phyloP scores from a whole-genome alignment of 2,329 filamentous ascomycete species.

The Aureobasidium sp. region DNA sequence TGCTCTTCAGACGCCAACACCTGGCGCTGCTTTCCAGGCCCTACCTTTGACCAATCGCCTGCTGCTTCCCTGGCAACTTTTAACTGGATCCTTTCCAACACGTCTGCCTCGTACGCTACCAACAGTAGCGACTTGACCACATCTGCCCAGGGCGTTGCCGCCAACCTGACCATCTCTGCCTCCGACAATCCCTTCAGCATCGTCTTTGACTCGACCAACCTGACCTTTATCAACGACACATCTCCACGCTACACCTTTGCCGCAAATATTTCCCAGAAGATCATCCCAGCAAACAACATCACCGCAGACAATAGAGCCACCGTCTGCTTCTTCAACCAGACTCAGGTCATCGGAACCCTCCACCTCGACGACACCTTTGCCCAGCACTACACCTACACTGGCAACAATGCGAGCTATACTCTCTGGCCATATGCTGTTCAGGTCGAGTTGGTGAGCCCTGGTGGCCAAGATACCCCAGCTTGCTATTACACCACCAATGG shows the following conservation, averaged over 20 bases:
- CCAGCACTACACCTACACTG: slow-evolving; percentile 18
- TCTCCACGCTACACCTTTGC: slow-evolving; percentile 55
- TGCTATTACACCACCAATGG: slow-evolving; percentile 44
- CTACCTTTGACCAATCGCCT: slow-evolving; percentile 39
- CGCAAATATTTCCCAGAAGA: slow-evolving; percentile 46
- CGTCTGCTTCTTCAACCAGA: slow-evolving; percentile 53
- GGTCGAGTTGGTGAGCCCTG: slow-evolving; percentile 45
- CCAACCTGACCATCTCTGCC: slow-evolving; percentile 42
- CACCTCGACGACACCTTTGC: slow-evolving; percentile 36
- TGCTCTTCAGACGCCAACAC: slow-evolving; percentile 54
- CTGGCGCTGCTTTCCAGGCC: slow-evolving; percentile 57
- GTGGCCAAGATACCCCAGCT: slow-evolving; percentile 45
- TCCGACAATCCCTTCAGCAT: slow-evolving; percentile 50
- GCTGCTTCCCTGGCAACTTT: slow-evolving; percentile 43
- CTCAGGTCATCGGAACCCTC: slow-evolving; percentile 50
- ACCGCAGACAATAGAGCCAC: slow-evolving; percentile 40
- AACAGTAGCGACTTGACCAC: slow-evolving; percentile 52
- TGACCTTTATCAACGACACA: slow-evolving; percentile 42
- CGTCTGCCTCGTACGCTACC: slow-evolving; percentile 33
- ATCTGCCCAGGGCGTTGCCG: slow-evolving; percentile 36
- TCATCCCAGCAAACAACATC: slow-evolving; percentile 43
- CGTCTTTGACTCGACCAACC: slow-evolving; percentile 46
- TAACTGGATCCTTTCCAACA: slow-evolving; percentile 52
- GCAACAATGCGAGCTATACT: slow-evolving; percentile 26
- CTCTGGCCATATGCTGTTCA: slow-evolving; percentile 55